Evolutionary conservation across 495 filamentous ascomycete species (phyloP).

Genomic region (Hypoxylon cercidicola): DNA sequence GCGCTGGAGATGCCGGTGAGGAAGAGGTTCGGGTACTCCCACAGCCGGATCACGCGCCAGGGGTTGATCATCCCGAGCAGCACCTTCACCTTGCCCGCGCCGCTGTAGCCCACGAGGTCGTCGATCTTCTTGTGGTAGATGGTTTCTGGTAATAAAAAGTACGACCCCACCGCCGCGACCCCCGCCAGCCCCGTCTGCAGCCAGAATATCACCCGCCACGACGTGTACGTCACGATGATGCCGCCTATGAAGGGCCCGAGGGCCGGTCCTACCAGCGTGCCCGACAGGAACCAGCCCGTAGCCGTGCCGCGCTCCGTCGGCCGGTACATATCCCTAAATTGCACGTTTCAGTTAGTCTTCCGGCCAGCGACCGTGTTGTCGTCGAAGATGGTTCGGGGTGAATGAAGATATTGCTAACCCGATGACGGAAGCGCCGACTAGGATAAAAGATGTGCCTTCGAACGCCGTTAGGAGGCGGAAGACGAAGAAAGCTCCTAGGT

Average conservation of each 20-base stretch:
- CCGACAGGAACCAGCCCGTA: constrained; percentile 74
- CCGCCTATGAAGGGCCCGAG: constrained; percentile 74
- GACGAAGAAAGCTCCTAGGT: constrained; percentile 72
- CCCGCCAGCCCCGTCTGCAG: constrained; percentile 73
- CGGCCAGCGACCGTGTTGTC: background rate
- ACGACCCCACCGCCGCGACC: constrained; percentile 65
- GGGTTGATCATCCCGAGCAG: constrained; percentile 72
- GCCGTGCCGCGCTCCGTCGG: constrained; percentile 74
- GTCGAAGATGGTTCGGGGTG: constrained; percentile 1
- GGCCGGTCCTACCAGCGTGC: constrained; percentile 76
- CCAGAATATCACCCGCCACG: constrained; percentile 79
- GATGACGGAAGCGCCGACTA: constrained; percentile 71
- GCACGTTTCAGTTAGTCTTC: constrained; percentile 13
- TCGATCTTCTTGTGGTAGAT: constrained; percentile 67
- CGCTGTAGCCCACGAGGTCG: constrained; percentile 62
- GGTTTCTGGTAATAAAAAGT: constrained; percentile 75
- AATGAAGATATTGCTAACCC: constrained; percentile 43
- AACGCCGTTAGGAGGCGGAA: constrained; percentile 77
- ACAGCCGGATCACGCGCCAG: constrained; percentile 66
- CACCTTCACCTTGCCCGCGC: constrained; percentile 57
- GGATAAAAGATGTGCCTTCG: constrained; percentile 75
- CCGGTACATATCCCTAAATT: constrained; percentile 66
- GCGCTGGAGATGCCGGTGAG: constrained; percentile 68
- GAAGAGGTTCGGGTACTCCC: constrained; percentile 73
- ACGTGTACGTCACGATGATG: constrained; percentile 74